These are phyloP conservation scores for Canariomyces notabilis DNA, from an alignment of 2,329 filamentous ascomycete species.

Conservation along the genomic window DNA sequence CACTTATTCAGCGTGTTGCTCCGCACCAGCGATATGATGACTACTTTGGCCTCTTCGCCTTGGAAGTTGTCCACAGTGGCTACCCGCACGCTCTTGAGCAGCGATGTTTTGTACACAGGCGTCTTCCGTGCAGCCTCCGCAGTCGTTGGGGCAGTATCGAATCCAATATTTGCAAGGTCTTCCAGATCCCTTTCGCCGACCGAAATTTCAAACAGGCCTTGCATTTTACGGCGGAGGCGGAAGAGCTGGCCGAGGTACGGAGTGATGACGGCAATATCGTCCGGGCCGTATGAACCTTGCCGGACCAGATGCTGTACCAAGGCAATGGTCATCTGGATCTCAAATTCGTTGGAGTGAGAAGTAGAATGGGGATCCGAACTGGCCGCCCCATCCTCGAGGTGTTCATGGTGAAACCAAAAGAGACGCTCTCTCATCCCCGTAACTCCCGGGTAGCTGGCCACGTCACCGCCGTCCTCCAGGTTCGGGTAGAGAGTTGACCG, in stretches of 20 bases:
- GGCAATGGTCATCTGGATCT: conserved; percentile 58
- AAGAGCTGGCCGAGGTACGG: conserved; percentile 57
- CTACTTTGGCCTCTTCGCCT: conserved; percentile 67
- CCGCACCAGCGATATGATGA: conserved; percentile 65
- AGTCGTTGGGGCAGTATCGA: conserved; percentile 24
- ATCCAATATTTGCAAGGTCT: conserved; percentile 39
- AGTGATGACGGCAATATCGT: conserved; percentile 67
- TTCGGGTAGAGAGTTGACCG: conserved; percentile 48
- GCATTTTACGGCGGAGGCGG: conserved; percentile 43
- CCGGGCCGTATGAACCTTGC: conserved; percentile 55
- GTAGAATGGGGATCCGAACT: conserved; percentile 26
- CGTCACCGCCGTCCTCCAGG: conserved; percentile 45
- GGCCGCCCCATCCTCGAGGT: conserved; percentile 39
- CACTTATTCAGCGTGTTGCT: conserved; percentile 55
- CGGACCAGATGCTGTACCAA: conserved; percentile 61
- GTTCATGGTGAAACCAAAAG: conserved; percentile 58
- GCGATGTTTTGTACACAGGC: conserved; percentile 33
- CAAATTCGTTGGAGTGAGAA: conserved; percentile 52
- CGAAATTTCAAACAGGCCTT: conserved; percentile 52
- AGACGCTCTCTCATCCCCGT: conserved; percentile 48
- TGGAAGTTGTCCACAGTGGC: conserved; percentile 74
- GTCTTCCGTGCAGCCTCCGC: neutral
- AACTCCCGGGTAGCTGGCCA: conserved; percentile 41
- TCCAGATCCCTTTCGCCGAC: conserved; percentile 59
- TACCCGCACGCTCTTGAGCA: conserved; percentile 47